Evolutionary conservation across 179 eudicot genomes (phyloP).

Genomic region (Sideroxylon spinosum): DNA sequence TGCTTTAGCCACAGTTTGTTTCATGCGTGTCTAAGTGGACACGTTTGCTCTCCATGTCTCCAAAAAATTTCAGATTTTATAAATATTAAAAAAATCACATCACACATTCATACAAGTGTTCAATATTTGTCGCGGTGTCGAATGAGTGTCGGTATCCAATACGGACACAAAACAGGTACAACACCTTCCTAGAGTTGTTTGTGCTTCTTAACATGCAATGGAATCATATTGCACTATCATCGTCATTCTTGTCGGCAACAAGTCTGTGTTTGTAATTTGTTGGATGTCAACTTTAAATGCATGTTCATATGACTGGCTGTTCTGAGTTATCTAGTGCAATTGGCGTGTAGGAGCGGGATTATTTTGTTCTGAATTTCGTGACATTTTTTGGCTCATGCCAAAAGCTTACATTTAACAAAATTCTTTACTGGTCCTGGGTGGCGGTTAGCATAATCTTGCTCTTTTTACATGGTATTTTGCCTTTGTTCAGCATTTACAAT

Average conservation of each 20-base stretch:
- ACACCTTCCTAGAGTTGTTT: neutral
- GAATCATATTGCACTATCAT: neutral
- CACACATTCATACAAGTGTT: too few species aligned
- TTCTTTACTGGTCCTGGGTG: neutral
- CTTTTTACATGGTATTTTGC: conserved; percentile 9
- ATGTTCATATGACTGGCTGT: neutral
- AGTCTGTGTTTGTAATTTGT: neutral
- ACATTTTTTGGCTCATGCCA: neutral
- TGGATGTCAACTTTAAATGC: neutral
- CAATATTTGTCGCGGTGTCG: too few species aligned
- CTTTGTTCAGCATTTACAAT: conserved; percentile 62
- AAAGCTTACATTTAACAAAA: neutral
- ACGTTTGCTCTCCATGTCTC: too few species aligned
- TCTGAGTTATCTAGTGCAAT: neutral
- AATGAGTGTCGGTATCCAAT: neutral
- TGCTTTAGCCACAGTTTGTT: too few species aligned
- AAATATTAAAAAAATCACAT: too few species aligned
- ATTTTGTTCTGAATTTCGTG: neutral
- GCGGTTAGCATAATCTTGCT: conserved; percentile 8
- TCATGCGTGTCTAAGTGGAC: too few species aligned
- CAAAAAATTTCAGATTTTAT: too few species aligned
- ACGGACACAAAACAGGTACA: neutral
- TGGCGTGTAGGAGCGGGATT: neutral
- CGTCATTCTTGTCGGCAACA: neutral
- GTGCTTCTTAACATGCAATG: neutral